Conservation (phyloP, 805 yeast species). For the Candida boidinii region DNA sequence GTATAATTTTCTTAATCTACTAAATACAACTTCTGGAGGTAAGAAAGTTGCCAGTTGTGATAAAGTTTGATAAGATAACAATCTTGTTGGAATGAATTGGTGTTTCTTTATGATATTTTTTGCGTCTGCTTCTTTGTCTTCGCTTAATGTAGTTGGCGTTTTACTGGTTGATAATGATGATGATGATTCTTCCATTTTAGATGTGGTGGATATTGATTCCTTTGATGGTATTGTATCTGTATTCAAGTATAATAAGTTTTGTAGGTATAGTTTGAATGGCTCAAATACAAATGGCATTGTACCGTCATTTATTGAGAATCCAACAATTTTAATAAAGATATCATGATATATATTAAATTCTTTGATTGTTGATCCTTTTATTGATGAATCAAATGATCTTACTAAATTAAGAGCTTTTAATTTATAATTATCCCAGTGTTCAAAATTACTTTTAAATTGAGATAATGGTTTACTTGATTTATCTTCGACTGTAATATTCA, state of each 20-base stretch:
- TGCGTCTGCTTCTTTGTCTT: not conserved
- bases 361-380: too few species aligned
- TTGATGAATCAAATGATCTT: constrained; percentile 36
- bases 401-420: constrained; percentile 35
- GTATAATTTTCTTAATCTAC: constrained; percentile 53
- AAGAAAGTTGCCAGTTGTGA: constrained; percentile 30
- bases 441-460: constrained; percentile 15
- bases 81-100: constrained; percentile 20
- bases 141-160: too few species aligned
- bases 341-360: too few species aligned
- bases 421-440: constrained; percentile 35
- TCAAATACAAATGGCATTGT: constrained; percentile 35
- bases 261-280: constrained; percentile 37
- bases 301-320: constrained; percentile 8
- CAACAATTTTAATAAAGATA: constrained; percentile 21
- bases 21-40: constrained; percentile 30
- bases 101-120: too few species aligned
- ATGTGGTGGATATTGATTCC: constrained; percentile 1
- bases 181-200: too few species aligned
- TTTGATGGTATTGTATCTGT: not conserved
- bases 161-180: too few species aligned
- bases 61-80: constrained; percentile 29
- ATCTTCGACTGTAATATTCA: constrained; percentile 21
- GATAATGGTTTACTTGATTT: constrained; percentile 10
- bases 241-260: constrained; percentile 27